These are phyloP conservation scores for Eucalyptus paniculata DNA, from an alignment of 345 rosid species.

Conservation along the genomic window DNA sequence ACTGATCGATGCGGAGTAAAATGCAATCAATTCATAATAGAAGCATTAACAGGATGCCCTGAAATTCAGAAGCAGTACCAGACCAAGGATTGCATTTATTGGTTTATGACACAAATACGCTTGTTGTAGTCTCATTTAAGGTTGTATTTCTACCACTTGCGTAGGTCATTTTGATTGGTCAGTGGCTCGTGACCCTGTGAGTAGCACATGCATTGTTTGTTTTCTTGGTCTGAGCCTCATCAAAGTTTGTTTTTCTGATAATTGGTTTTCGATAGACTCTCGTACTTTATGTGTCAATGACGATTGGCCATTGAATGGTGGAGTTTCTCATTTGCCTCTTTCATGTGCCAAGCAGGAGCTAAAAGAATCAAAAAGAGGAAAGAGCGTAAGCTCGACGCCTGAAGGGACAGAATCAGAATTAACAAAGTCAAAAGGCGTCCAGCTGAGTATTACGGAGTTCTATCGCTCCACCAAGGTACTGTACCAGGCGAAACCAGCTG, in stretches of 20 bases:
- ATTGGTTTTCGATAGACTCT: neutral
- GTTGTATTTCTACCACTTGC: neutral
- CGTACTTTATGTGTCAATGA: neutral
- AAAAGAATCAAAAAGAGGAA: slow-evolving; percentile 32
- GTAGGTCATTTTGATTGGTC: neutral
- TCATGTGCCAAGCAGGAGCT: slow-evolving; percentile 23
- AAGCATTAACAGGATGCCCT: neutral
- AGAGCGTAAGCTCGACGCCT: slow-evolving; percentile 1
- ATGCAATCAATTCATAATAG: neutral
- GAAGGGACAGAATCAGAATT: slow-evolving; percentile 23
- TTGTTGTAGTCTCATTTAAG: neutral
- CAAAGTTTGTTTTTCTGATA: neutral
- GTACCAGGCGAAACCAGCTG: slow-evolving; percentile 12
- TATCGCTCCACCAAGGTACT: slow-evolving; percentile 52
- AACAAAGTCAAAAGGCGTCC: slow-evolving; percentile 35
- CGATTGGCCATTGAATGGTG: neutral
- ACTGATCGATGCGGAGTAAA: neutral
- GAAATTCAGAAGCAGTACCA: neutral
- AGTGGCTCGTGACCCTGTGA: neutral
- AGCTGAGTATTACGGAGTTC: slow-evolving; percentile 60
- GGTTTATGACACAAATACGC: neutral
- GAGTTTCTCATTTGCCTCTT: neutral
- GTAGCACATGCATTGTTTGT: neutral
- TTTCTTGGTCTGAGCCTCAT: neutral
- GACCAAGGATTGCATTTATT: neutral